Conservation (phyloP, 306 rosid species). For the Quercus agrifolia region DNA sequence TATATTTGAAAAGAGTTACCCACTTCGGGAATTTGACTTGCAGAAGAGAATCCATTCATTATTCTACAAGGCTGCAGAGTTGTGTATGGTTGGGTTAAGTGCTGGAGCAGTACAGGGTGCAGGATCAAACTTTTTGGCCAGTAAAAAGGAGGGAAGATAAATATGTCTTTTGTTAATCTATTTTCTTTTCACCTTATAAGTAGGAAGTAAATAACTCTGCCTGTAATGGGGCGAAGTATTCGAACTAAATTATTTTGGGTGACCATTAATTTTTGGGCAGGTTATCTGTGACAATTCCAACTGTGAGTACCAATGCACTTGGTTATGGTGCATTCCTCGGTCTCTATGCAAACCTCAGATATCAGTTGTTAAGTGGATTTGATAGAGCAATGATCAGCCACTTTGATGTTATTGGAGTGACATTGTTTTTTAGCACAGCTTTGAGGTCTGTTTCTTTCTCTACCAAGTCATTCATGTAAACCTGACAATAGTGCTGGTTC, state of each 20-base stretch:
- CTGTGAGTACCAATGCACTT: slow-evolving; percentile 74
- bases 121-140: slow-evolving; percentile 60
- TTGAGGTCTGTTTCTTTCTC: slow-evolving; percentile 53
- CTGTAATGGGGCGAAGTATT: slow-evolving; percentile 10
- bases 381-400: slow-evolving; percentile 77
- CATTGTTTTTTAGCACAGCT: slow-evolving; percentile 76
- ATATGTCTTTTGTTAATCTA: slow-evolving; percentile 7
- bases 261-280: slow-evolving; percentile 39
- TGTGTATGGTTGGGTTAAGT: slow-evolving; percentile 91
- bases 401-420: slow-evolving; percentile 96
- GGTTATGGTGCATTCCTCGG: slow-evolving; percentile 98
- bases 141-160: slow-evolving; percentile 87
- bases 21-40: slow-evolving; percentile 87
- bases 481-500: background rate
- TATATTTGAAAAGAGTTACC: slow-evolving; percentile 91
- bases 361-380: slow-evolving; percentile 88
- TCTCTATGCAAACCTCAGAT: slow-evolving; percentile 88
- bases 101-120: slow-evolving; percentile 93
- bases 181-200: background rate
- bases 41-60: slow-evolving; percentile 84
- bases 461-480: background rate
- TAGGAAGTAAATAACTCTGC: background rate
- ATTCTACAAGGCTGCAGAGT: slow-evolving; percentile 96
- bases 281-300: slow-evolving; percentile 86
- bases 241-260: background rate